phyloP scores from a whole-genome alignment of 345 rosid species.

The Firmiana major region DNA sequence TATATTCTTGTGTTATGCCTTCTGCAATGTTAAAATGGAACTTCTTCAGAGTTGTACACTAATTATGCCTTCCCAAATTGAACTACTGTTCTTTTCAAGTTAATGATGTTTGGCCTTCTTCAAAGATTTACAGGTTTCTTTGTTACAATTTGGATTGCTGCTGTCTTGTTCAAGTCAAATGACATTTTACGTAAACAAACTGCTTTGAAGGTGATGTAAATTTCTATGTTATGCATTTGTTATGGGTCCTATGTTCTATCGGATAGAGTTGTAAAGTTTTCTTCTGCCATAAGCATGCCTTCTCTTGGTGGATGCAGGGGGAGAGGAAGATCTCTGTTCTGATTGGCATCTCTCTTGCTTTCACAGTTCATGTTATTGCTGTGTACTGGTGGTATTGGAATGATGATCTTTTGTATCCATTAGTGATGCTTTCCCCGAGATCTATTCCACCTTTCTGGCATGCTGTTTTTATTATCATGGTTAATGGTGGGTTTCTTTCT shows the following conservation, averaged over 20 bases:
- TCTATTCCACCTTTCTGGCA: conserved; percentile 99
- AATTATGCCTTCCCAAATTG: neutral
- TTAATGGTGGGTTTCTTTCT: conserved; percentile 67
- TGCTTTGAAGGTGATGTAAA: conserved; percentile 69
- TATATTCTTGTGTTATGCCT: neutral
- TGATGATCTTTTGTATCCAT: conserved; percentile 84
- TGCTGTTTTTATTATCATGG: conserved; percentile 83
- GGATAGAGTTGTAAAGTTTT: neutral
- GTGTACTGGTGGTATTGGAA: conserved; percentile 97
- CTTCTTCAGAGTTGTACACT: neutral
- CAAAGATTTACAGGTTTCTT: conserved; percentile 68
- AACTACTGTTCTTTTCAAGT: conserved; percentile 1
- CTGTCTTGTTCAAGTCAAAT: conserved; percentile 97
- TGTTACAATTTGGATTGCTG: conserved; percentile 95
- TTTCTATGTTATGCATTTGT: neutral
- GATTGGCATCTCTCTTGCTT: conserved; percentile 65
- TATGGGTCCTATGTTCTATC: neutral
- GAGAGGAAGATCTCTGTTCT: conserved; percentile 87
- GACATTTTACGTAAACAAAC: conserved; percentile 93
- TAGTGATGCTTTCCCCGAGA: conserved; percentile 95
- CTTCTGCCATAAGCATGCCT: conserved; percentile 16
- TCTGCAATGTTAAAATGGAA: too few relatives aligned
- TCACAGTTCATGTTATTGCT: conserved; percentile 64
- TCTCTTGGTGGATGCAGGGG: conserved; percentile 61
- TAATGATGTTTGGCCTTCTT: neutral